Percentiles rank a stretch among this genome's conserved stretches.
These are phyloP conservation scores for Cornus controversa DNA, from an alignment of 148 eudicot species.

Conservation along the genomic window DNA sequence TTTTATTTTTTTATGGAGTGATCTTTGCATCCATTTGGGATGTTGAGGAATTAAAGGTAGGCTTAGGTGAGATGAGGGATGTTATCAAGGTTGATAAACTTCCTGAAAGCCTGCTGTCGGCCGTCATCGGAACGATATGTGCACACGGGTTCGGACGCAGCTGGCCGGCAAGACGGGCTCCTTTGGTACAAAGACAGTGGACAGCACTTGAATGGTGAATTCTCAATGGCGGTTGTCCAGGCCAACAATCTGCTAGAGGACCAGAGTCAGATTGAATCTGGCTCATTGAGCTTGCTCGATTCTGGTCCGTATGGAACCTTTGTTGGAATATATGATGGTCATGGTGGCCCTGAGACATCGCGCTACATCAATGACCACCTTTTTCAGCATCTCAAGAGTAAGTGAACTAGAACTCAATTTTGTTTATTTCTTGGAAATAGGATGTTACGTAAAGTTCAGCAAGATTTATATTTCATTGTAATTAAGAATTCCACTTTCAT, in stretches of 20 bases:
- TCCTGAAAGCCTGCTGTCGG: slow-evolving; percentile 58
- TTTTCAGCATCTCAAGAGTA: slow-evolving; percentile 77
- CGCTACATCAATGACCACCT: slow-evolving; percentile 72
- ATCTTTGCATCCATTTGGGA: slow-evolving; percentile 41
- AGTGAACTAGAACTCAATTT: slow-evolving; percentile 19
- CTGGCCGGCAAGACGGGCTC: slow-evolving; percentile 71
- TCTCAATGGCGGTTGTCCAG: slow-evolving; percentile 87
- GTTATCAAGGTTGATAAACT: slow-evolving; percentile 59
- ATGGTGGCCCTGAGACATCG: slow-evolving; percentile 87
- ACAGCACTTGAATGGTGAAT: slow-evolving; percentile 69
- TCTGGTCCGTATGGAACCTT: slow-evolving; percentile 81
- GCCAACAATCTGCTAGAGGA: slow-evolving; percentile 81
- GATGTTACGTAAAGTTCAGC: not conserved
- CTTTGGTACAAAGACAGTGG: slow-evolving; percentile 81
- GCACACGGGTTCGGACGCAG: slow-evolving; percentile 40
- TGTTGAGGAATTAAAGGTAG: slow-evolving; percentile 49
- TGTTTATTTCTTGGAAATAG: not conserved
- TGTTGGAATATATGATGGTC: slow-evolving; percentile 84
- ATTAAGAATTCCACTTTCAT: not conserved
- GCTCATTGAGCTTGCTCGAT: slow-evolving; percentile 60
- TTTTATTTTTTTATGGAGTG: slow-evolving; percentile 1
- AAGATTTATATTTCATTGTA: not conserved
- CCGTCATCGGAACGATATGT: slow-evolving; percentile 35
- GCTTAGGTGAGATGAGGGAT: slow-evolving; percentile 66
- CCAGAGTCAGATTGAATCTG: slow-evolving; percentile 85